Evolutionary conservation across 805 yeast genomes (phyloP).

Genomic region (Ascoidea asiatica): DNA sequence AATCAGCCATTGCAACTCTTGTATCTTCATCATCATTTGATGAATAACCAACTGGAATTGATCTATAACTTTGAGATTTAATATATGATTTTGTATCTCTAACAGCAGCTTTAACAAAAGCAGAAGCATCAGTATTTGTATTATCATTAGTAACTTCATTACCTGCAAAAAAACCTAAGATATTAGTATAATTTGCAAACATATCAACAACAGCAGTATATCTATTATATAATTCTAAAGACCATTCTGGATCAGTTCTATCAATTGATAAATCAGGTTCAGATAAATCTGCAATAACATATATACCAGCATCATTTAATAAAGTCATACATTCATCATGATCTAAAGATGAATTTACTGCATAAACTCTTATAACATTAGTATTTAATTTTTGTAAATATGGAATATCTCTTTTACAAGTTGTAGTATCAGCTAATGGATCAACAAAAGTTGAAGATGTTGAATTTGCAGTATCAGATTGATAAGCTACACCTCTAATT

Average conservation of each 20-base stretch:
- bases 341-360: conserved; percentile 48
- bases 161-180: conserved; percentile 78
- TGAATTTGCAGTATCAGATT: conserved; percentile 47
- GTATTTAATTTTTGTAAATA: conserved; percentile 48
- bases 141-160: conserved; percentile 65
- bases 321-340: conserved; percentile 58
- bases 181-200: conserved; percentile 57
- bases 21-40: conserved; percentile 63
- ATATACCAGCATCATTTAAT: conserved; percentile 63
- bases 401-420: conserved; percentile 66
- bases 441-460: conserved; percentile 38
- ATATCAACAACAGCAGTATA: conserved; percentile 58
- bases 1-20: conserved; percentile 57
- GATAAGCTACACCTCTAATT: conserved; percentile 72
- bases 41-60: conserved; percentile 72
- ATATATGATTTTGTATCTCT: conserved; percentile 68
- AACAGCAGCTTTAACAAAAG: conserved; percentile 72
- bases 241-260: conserved; percentile 54
- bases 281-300: conserved; percentile 68
- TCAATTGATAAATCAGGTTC: conserved; percentile 52
- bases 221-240: conserved; percentile 45
- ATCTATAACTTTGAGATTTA: conserved; percentile 41
- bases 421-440: conserved; percentile 50
- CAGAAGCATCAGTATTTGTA: conserved; percentile 60
- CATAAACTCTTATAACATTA: conserved; percentile 66